Percentiles rank a stretch among this genome's conserved stretches.
These are phyloP conservation scores for Cladosporium velox DNA, from an alignment of 2,329 filamentous ascomycete species.

Conservation along the genomic window DNA sequence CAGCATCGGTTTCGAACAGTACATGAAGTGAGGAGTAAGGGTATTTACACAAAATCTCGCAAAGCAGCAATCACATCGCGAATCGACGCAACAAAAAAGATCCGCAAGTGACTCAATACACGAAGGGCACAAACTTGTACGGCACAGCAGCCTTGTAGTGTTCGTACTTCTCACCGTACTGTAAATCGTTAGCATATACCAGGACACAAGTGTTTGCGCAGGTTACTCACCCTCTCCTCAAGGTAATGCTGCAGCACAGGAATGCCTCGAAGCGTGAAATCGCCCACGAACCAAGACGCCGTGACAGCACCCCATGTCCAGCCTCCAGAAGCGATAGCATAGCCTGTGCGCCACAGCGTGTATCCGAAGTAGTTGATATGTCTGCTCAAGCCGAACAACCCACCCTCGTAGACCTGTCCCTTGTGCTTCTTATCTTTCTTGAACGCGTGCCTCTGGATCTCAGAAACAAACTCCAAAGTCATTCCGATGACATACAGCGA, in stretches of 20 bases:
- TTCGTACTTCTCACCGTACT: slow-evolving; percentile 45
- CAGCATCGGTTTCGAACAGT: not conserved
- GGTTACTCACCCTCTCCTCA: slow-evolving; percentile 40
- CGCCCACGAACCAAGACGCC: slow-evolving; percentile 45
- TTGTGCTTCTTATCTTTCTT: slow-evolving; percentile 55
- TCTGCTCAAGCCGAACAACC: slow-evolving; percentile 52
- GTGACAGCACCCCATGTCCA: slow-evolving; percentile 47
- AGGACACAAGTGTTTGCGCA: not conserved
- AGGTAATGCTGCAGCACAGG: slow-evolving; percentile 55
- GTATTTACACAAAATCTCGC: slow-evolving; percentile 10
- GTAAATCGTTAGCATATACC: not conserved
- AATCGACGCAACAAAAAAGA: not conserved
- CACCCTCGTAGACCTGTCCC: slow-evolving; percentile 54
- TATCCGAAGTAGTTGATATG: slow-evolving; percentile 60
- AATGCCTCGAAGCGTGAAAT: slow-evolving; percentile 49
- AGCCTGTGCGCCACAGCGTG: slow-evolving; percentile 53
- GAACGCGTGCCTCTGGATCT: slow-evolving; percentile 58
- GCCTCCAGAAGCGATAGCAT: slow-evolving; percentile 52
- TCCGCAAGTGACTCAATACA: slow-evolving; percentile 25
- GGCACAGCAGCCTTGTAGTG: slow-evolving; percentile 42
- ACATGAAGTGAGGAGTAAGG: slow-evolving; percentile 15
- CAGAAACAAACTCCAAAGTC: slow-evolving; percentile 56
- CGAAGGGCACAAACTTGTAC: slow-evolving; percentile 42
- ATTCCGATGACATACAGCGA: slow-evolving; percentile 56
- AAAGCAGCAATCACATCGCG: slow-evolving; percentile 3